Conservation (phyloP, 2,329 filamentous ascomycete genomes). For the Aschersonia sp. region DNA sequence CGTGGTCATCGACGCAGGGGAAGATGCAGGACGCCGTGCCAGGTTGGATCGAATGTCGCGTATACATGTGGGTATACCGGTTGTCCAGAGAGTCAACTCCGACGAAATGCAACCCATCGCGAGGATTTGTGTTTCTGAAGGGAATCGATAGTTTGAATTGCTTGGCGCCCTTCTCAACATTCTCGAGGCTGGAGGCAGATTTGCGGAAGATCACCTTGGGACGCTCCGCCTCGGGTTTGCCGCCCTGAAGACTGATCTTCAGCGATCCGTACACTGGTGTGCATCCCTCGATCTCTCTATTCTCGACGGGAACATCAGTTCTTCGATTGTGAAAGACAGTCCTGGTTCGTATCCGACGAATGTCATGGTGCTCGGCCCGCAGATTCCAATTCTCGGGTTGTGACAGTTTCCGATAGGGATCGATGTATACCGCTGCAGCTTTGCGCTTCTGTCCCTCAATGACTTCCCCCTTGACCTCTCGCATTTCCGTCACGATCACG, state of each 20-base stretch:
- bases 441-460: constrained; percentile 22
- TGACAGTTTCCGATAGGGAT: constrained; percentile 53
- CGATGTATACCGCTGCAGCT: constrained; percentile 31
- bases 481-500: constrained; percentile 33
- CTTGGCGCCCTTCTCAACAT: constrained; percentile 23
- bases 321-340: constrained; percentile 35
- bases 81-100: constrained; percentile 66
- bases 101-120: constrained; percentile 85
- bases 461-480: constrained; percentile 19
- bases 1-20: constrained; percentile 79
- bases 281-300: constrained; percentile 39
- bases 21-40: constrained; percentile 78
- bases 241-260: constrained; percentile 24
- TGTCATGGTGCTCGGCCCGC: constrained; percentile 60
- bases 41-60: constrained; percentile 62
- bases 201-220: constrained; percentile 29
- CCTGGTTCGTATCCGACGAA: constrained; percentile 54
- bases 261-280: constrained; percentile 41
- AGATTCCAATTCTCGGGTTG: constrained; percentile 46
- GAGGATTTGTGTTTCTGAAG: constrained; percentile 59
- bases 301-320: constrained; percentile 38
- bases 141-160: constrained; percentile 49
- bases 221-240: constrained; percentile 22
- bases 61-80: constrained; percentile 85
- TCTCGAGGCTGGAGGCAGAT: constrained; percentile 19